These are phyloP conservation scores for Pharnaceum exiguum DNA, from an alignment of 148 eudicot genomes.

Conservation along the genomic window DNA sequence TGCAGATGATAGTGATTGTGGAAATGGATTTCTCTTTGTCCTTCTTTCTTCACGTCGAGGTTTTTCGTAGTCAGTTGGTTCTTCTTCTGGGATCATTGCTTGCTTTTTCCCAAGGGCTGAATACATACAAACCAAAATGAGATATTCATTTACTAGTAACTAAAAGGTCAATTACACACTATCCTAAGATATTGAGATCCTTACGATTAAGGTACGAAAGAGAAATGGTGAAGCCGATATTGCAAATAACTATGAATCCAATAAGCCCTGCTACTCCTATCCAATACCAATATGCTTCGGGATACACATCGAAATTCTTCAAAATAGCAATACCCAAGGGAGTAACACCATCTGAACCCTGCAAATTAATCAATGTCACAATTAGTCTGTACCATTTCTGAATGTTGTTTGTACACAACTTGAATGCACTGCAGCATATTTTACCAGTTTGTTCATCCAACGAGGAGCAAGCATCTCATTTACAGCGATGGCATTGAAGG, in stretches of 20 bases:
- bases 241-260: slow-evolving; percentile 61
- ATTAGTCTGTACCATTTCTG: not conserved
- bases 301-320: slow-evolving; percentile 50
- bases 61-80: slow-evolving; percentile 17
- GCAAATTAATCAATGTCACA: slow-evolving; percentile 8
- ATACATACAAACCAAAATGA: not conserved
- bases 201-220: slow-evolving; percentile 82
- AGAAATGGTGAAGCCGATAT: slow-evolving; percentile 66
- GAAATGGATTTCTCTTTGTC: slow-evolving; percentile 18
- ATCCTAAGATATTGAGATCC: slow-evolving; percentile 12
- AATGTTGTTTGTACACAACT: not conserved
- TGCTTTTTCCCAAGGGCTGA: slow-evolving; percentile 66
- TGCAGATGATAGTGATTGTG: slow-evolving; percentile 26
- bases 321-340: slow-evolving; percentile 55
- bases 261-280: slow-evolving; percentile 74
- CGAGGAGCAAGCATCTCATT: slow-evolving; percentile 92
- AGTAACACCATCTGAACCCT: slow-evolving; percentile 65
- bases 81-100: slow-evolving; percentile 61
- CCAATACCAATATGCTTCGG: slow-evolving; percentile 71
- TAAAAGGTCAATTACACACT: not conserved
- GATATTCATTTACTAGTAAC: not conserved
- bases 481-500: slow-evolving; percentile 72
- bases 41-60: slow-evolving; percentile 3
- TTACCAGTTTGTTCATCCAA: slow-evolving; percentile 84
- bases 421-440: not conserved